A percentile compares a stretch with the other conserved stretches of the same genome.
Conservation (phyloP, 108 stramenopile species). For the Pseudonitzschia multistriata region DNA sequence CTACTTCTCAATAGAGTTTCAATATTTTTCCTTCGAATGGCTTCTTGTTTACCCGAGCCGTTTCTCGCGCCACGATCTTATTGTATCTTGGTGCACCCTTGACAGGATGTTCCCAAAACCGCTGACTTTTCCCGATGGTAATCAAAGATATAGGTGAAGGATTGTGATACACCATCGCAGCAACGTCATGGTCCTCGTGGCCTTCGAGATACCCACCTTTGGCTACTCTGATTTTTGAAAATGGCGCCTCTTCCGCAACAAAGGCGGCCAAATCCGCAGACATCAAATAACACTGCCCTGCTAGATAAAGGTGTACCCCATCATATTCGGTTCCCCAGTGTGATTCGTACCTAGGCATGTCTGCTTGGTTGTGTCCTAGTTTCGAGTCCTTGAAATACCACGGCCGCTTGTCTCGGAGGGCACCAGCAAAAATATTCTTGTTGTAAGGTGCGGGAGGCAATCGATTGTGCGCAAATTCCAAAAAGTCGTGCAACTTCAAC, state of each 20-base stretch:
- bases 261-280: slow-evolving; percentile 32
- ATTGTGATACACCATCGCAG: slow-evolving; percentile 42
- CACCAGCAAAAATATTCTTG: slow-evolving; percentile 33
- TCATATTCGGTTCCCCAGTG: slow-evolving; percentile 37
- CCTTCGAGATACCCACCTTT: slow-evolving; percentile 46
- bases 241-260: slow-evolving; percentile 29
- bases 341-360: slow-evolving; percentile 20
- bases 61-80: slow-evolving; percentile 36
- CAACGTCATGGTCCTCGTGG: slow-evolving; percentile 55
- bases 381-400: slow-evolving; percentile 28
- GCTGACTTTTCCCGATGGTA: slow-evolving; percentile 35
- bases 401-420: slow-evolving; percentile 46
- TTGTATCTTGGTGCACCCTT: slow-evolving; percentile 43
- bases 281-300: slow-evolving; percentile 47
- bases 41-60: slow-evolving; percentile 28
- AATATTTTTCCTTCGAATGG: slow-evolving; percentile 41
- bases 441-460: slow-evolving; percentile 43
- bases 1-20: slow-evolving; percentile 25
- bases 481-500: slow-evolving; percentile 43
- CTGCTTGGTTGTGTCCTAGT: slow-evolving; percentile 6
- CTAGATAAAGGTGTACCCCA: slow-evolving; percentile 48
- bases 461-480: slow-evolving; percentile 38
- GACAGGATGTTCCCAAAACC: slow-evolving; percentile 61
- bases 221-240: slow-evolving; percentile 20
- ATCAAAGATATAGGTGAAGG: slow-evolving; percentile 26